Conservation (phyloP, 441 rosid species). For the Dalechampia spathulata region DNA sequence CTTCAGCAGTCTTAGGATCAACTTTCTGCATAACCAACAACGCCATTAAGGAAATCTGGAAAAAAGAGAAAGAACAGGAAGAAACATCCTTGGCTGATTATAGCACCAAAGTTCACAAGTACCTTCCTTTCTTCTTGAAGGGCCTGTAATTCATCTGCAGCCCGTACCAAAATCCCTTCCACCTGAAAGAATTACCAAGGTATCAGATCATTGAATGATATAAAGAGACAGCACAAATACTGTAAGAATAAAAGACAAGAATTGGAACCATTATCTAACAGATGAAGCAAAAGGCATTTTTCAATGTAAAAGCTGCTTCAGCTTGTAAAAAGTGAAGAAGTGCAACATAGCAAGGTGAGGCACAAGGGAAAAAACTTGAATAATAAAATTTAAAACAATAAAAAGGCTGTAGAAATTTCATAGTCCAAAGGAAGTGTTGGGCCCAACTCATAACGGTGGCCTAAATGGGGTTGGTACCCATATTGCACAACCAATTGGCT, state of each 20-base stretch:
- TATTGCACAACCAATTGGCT: no score
- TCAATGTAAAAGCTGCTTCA: no score
- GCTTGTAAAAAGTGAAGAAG: no score
- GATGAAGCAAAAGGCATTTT: background rate
- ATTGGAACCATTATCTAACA: background rate
- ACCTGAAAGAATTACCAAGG: constrained; percentile 33
- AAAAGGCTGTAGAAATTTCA: no score
- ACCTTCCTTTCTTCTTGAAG: constrained; percentile 96
- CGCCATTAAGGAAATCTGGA: background rate
- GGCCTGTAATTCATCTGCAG: constrained; percentile 74
- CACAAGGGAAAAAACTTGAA: no score
- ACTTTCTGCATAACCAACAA: constrained; percentile 53
- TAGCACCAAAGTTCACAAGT: background rate
- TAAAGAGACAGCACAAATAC: background rate
- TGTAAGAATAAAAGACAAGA: background rate
- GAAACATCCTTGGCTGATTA: constrained; percentile 7
- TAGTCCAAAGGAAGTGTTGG: no score
- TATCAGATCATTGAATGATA: background rate
- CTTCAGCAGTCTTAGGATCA: constrained; percentile 84
- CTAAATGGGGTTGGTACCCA: no score
- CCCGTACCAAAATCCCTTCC: constrained; percentile 77
- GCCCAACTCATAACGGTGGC: no score
- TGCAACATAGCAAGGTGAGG: no score
- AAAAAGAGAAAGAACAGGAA: background rate
- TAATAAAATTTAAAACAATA: no score